Evolutionary conservation across 306 rosid genomes (phyloP), one percentile per base, ranked within the genome.

Genomic region (Castanea sativa): DNA sequence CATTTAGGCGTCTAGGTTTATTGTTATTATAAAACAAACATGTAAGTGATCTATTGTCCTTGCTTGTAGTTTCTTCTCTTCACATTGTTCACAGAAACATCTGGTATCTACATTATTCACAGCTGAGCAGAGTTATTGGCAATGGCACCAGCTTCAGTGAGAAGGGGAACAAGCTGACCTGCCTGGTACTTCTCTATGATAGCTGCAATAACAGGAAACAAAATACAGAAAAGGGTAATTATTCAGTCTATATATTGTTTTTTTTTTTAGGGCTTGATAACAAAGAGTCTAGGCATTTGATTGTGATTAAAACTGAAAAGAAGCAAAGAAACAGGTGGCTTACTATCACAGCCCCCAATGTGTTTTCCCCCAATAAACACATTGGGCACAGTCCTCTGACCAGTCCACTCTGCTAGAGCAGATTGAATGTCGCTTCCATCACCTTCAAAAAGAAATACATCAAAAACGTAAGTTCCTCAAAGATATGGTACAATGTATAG

Each of bases 341-440:
- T 82, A 82, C 91, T 55, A 74, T 85, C 87, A 45, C 86, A 85
- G 5, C 90, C 90, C 72, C 90, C 90, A 33, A 87, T 64, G 73
- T 85, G 86, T 32, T 93, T 88, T 52, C 92, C 92, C 67, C 86
- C 97, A 32, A 93, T 90, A 73, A 91, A 91, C 81, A 93, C 98
- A 14, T 87, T 93, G 55, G 98, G 97, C 18, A 93, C 98, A 5
- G 90, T 77, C 11, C 20, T 79, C 19, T 53, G 80, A 5, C 85
- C 90, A 2, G 91, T 88, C 91, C 89, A 83, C 71, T 88, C 82
- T 2, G 79, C 86, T 69, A 92, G 82, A 74, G 97, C 98, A 53
- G 84, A 69, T 49, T 94, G 96, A 55, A 89, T 79, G 18, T 79
- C 86, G 83, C 41, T 49, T 23, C 97, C 98, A 63, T 92, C 94